Base-by-base conservation (phyloP, 768 basidiomycete species). In the Tylopilus sp. region DNA sequence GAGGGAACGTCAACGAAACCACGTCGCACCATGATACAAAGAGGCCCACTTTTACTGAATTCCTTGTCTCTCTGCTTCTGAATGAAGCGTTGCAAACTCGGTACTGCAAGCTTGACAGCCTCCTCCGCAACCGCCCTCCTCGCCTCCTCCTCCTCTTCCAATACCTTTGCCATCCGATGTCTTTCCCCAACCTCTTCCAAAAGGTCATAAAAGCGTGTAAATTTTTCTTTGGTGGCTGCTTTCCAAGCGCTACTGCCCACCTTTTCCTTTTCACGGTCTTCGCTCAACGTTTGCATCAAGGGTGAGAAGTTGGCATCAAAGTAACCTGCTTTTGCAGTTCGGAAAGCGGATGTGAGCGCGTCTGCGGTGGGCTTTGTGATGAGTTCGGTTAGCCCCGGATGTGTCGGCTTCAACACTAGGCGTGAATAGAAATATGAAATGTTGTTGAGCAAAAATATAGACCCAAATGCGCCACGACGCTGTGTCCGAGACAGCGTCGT, bases 261-360 rank as follows among this genome's bases (percentile, higher is more conserved):
- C 60, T 81, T 80, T 61, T 78, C 79, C 58, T 56, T 72, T 57
- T 63, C 68, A 22, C 66, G 62, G 72, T 83, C 72, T 72, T 81
- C 65, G 69, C 76, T 70, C 50, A 82, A 70, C 19, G 78, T 60
- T 52, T 88, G 86, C 74, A 92, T 82, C 45, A 92, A 72, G 12
- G 87, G 85, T 8, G 85, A 83, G 67, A 87, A 91, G 69, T 90
- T 92, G 22, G 86, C 76, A 56, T 92, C 90, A 54, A 90, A 90
- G 69, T 93, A 93, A 5, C 77, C 85, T 10, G 89, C 87, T 68
- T 91, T 91, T 38, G 90, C 86, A 1, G 84, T 90, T 33, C 89
- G 83, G 72, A 84, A 89, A 54, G 81, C 83, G 6, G 84, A 85
- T 55, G 81, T 79, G 26, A 93, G 75, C 19, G 76, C 58, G 21